Percentiles rank a stretch among this genome's conserved stretches.
These are phyloP conservation scores for Blumeria graminis DNA, from an alignment of 2,329 filamentous ascomycete genomes.

Conservation along the genomic window DNA sequence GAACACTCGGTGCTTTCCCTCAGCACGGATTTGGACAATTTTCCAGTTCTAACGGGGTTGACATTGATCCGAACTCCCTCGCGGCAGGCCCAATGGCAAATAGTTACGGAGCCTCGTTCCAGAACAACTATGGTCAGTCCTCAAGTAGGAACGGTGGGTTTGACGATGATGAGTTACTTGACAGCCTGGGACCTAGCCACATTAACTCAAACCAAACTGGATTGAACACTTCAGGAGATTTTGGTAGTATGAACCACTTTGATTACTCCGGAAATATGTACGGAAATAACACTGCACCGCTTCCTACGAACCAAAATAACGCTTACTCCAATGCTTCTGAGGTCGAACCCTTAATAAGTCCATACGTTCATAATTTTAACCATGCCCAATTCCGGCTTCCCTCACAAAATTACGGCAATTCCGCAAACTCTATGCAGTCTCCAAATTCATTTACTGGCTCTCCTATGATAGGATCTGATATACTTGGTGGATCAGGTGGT, in stretches of 20 bases:
- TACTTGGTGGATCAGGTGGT: slow-evolving; percentile 23
- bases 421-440: slow-evolving; percentile 24
- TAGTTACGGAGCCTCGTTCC: slow-evolving; percentile 29
- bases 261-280: slow-evolving; percentile 30
- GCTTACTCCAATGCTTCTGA: slow-evolving; percentile 83
- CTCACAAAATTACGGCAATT: slow-evolving; percentile 25
- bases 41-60: slow-evolving; percentile 19
- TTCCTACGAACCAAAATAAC: slow-evolving; percentile 40
- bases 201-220: slow-evolving; percentile 19
- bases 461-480: slow-evolving; percentile 24
- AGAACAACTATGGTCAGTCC: slow-evolving; percentile 31
- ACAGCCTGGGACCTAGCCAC: slow-evolving; percentile 31
- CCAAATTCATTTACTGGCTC: slow-evolving; percentile 26
- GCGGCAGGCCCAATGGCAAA: slow-evolving; percentile 39
- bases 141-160: slow-evolving; percentile 42
- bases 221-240: slow-evolving; percentile 30
- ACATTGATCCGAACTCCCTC: slow-evolving; percentile 69
- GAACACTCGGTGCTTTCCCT: slow-evolving; percentile 18
- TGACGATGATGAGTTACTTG: slow-evolving; percentile 71
- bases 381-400: slow-evolving; percentile 49
- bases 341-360: slow-evolving; percentile 75
- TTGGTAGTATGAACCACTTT: slow-evolving; percentile 25
- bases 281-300: slow-evolving; percentile 25
- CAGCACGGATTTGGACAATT: slow-evolving; percentile 22
- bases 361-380: slow-evolving; percentile 59